Conservation (phyloP, 306 rosid genomes). For the Acacia confusa region DNA sequence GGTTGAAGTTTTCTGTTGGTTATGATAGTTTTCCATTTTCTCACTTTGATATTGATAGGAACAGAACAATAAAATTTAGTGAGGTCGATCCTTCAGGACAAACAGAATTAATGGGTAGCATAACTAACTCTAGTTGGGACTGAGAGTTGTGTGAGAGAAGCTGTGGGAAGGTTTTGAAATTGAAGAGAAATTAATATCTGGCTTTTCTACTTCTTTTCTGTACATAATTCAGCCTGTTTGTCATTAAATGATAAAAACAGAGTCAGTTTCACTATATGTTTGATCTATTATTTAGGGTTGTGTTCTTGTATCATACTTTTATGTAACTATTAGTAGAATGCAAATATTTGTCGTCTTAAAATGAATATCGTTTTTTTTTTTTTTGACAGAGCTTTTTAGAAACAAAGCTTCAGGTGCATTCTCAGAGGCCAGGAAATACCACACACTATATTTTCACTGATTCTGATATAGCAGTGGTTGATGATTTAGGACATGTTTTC, state of each 20-base stretch:
- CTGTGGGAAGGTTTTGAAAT: neutral
- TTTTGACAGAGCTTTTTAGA: slow-evolving; percentile 70
- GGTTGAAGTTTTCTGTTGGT: neutral
- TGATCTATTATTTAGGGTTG: neutral
- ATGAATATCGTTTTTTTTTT: neutral
- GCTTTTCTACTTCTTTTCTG: neutral
- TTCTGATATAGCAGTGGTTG: slow-evolving; percentile 86
- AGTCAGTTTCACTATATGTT: neutral
- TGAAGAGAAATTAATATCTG: neutral
- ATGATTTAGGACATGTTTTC: slow-evolving; percentile 71
- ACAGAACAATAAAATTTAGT: neutral
- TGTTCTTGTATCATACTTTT: neutral
- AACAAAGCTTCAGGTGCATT: slow-evolving; percentile 50
- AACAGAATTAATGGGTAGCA: neutral
- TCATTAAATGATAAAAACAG: neutral
- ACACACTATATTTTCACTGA: slow-evolving; percentile 87
- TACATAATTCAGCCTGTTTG: neutral
- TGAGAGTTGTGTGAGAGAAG: neutral
- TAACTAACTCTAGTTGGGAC: neutral
- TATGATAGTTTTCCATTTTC: slow-evolving; percentile 20
- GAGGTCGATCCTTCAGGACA: neutral
- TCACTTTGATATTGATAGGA: neutral
- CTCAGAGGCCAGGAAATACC: slow-evolving; percentile 40
- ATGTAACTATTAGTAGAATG: slow-evolving; percentile 1
- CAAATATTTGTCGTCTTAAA: neutral